Conservation (phyloP, 1,284 basidiomycete genomes). For the Puccinia triticina region DNA sequence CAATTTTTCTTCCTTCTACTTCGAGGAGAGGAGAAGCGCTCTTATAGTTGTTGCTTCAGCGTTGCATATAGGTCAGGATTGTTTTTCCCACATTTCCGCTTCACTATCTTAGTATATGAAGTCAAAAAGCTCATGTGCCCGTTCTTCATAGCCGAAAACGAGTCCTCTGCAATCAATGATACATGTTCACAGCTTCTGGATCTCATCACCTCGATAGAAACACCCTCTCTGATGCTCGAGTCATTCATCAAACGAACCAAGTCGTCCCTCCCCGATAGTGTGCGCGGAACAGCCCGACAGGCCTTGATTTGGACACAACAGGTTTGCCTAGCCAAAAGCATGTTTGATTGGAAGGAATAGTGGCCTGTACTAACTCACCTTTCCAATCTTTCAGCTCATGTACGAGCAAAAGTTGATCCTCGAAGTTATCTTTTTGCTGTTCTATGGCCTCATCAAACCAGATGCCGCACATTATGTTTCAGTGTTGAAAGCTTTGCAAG, state of each 20-base stretch:
- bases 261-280: slow-evolving; percentile 22
- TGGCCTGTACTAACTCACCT: background rate
- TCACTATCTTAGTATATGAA: background rate
- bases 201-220: slow-evolving; percentile 33
- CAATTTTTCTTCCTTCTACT: slow-evolving; percentile 45
- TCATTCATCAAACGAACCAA: slow-evolving; percentile 45
- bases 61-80: slow-evolving; percentile 37
- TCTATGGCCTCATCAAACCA: slow-evolving; percentile 40
- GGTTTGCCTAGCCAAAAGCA: slow-evolving; percentile 9
- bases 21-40: slow-evolving; percentile 49
- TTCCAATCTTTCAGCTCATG: slow-evolving; percentile 31
- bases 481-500: slow-evolving; percentile 26
- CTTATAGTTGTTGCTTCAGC: slow-evolving; percentile 41
- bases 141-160: slow-evolving; percentile 43
- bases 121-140: background rate
- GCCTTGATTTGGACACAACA: slow-evolving; percentile 48
- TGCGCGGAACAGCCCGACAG: slow-evolving; percentile 40
- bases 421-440: slow-evolving; percentile 49
- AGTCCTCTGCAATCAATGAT: slow-evolving; percentile 36
- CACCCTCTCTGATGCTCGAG: slow-evolving; percentile 33
- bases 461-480: slow-evolving; percentile 32
- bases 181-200: slow-evolving; percentile 38
- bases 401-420: slow-evolving; percentile 46
- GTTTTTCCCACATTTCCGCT: background rate
- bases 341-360: slow-evolving; percentile 12